Percentiles rank a stretch among this genome's conserved stretches.
phyloP scores from a whole-genome alignment of 2,329 filamentous ascomycete genomes.

The Mycogone perniciosa region DNA sequence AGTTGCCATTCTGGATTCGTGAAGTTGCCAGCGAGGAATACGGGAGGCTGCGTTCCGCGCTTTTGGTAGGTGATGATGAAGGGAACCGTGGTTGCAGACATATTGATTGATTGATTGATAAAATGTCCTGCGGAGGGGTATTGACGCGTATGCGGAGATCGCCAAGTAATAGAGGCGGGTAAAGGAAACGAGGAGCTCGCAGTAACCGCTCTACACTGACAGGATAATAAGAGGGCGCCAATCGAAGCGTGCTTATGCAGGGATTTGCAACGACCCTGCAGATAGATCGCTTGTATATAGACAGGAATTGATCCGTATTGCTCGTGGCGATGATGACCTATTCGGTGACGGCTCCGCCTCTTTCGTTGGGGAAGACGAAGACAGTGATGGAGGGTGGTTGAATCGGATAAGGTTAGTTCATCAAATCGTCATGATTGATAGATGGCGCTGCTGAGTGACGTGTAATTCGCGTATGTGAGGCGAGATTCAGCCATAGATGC shows the following conservation, averaged over 20 bases:
- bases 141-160: not conserved
- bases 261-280: not conserved
- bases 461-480: slow-evolving; percentile 9
- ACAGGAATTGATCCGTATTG: not conserved
- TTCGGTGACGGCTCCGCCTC: not conserved
- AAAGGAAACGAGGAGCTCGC: not conserved
- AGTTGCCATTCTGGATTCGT: slow-evolving; percentile 61
- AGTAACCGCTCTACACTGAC: not conserved
- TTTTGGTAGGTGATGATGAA: slow-evolving; percentile 57
- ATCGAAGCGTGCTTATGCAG: not conserved
- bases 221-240: not conserved
- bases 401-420: slow-evolving; percentile 1
- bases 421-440: slow-evolving; percentile 12
- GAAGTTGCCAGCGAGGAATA: slow-evolving; percentile 66
- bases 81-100: slow-evolving; percentile 26
- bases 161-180: not conserved
- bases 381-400: slow-evolving; percentile 8
- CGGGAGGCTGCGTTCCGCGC: slow-evolving; percentile 55
- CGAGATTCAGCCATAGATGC: not conserved
- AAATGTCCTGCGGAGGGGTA: not conserved
- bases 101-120: not conserved
- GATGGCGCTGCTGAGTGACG: slow-evolving; percentile 7
- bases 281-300: too few relatives aligned
- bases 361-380: not conserved
- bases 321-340: slow-evolving; percentile 3